phyloP scores from a whole-genome alignment of 2,329 filamentous ascomycete species.

The Thielaviopsis musarum region DNA sequence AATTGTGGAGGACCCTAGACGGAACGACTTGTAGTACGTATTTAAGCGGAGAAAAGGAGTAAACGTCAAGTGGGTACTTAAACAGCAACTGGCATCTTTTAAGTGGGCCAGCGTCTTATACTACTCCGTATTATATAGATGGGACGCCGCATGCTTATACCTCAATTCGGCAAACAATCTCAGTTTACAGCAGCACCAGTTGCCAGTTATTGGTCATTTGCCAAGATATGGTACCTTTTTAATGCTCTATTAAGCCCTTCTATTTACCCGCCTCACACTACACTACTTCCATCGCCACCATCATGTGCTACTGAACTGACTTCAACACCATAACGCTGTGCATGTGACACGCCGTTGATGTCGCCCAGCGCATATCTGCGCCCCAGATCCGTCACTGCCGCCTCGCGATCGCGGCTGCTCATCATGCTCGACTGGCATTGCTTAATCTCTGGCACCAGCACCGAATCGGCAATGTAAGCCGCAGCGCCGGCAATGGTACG shows the following conservation, averaged over 20 bases:
- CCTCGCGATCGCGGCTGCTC: not conserved
- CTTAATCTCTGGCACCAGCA: constrained; percentile 1
- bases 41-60: not conserved
- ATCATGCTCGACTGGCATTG: constrained; percentile 5
- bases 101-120: not conserved
- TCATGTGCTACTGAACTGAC: not conserved
- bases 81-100: not conserved
- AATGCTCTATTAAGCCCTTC: not conserved
- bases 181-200: no score
- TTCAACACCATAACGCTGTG: constrained; percentile 5
- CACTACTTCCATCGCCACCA: not conserved
- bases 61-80: not conserved
- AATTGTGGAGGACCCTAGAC: no score
- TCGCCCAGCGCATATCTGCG: not conserved
- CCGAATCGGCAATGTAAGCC: constrained; percentile 8
- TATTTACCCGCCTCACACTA: not conserved
- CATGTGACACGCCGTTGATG: constrained; percentile 4
- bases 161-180: no score
- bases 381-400: not conserved
- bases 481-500: constrained; percentile 9
- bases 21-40: no score
- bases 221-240: no score
- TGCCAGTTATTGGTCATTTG: not conserved
- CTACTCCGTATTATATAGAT: no score
- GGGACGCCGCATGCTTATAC: not conserved